A percentile compares a stretch with the other conserved stretches of the same genome.
phyloP scores from a whole-genome alignment of 306 rosid genomes.

The Castanospermum australe region DNA sequence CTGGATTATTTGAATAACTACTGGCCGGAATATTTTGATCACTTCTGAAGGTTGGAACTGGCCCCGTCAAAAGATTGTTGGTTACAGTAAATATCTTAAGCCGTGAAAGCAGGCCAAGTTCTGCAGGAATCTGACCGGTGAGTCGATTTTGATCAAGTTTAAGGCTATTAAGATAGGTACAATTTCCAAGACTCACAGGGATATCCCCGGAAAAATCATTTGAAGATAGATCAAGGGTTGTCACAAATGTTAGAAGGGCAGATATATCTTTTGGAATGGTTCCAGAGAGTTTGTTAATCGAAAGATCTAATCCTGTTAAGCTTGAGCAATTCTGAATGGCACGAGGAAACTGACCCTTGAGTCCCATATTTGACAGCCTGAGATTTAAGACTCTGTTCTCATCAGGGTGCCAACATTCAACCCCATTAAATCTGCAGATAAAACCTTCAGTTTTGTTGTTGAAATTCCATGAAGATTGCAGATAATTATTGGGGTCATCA shows the following conservation, averaged over 20 bases:
- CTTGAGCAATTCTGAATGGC: conserved; percentile 57
- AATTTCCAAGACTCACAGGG: conserved; percentile 42
- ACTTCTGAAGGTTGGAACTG: conserved; percentile 30
- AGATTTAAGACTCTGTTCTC: conserved; percentile 76
- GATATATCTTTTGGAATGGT: conserved; percentile 47
- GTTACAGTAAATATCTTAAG: conserved; percentile 49
- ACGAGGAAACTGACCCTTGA: conserved; percentile 66
- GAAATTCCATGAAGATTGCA: conserved; percentile 67
- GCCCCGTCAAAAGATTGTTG: conserved; percentile 67
- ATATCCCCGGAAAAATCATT: conserved; percentile 62
- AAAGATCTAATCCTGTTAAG: conserved; percentile 81
- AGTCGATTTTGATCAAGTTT: conserved; percentile 63
- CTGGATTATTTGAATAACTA: conserved; percentile 58
- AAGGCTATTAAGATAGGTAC: conserved; percentile 57
- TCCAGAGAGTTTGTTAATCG: conserved; percentile 60
- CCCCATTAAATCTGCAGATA: conserved; percentile 68
- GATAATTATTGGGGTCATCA: conserved; percentile 53
- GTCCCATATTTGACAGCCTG: conserved; percentile 65
- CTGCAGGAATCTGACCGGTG: conserved; percentile 57
- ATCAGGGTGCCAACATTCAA: conserved; percentile 91
- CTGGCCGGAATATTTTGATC: rapidly evolving
- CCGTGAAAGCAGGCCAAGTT: conserved; percentile 39
- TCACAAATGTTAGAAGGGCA: not conserved
- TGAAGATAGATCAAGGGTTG: conserved; percentile 63
- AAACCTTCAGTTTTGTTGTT: conserved; percentile 60